Evolutionary conservation across 169 alveolate species (phyloP).

Genomic region (Perkinsus olseni): DNA sequence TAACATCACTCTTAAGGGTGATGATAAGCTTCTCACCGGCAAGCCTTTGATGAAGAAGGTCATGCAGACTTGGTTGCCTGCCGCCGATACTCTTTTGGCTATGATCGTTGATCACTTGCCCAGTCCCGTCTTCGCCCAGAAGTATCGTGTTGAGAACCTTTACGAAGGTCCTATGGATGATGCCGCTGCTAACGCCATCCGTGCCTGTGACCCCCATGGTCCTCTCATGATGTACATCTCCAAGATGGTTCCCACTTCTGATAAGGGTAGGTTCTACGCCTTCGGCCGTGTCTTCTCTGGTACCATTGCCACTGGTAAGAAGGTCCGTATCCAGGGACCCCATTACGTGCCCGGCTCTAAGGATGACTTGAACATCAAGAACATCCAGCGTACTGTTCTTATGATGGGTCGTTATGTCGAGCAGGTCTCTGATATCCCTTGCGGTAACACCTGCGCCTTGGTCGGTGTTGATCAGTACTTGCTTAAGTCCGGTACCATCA

Average conservation of each 20-base stretch:
- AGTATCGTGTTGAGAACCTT: constrained; percentile 93
- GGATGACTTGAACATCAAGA: constrained; percentile 87
- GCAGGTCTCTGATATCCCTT: constrained; percentile 95
- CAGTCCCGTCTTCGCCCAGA: constrained; percentile 94
- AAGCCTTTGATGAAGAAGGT: constrained; percentile 92
- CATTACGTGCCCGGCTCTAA: constrained; percentile 96
- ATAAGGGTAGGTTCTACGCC: constrained; percentile 98
- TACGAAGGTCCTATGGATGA: constrained; percentile 99
- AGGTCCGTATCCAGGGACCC: constrained; percentile 98
- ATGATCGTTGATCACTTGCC: constrained; percentile 98
- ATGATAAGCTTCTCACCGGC: constrained; percentile 88
- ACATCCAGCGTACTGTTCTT: constrained; percentile 94
- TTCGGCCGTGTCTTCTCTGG: constrained; percentile 99
- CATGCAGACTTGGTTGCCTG: constrained; percentile 98
- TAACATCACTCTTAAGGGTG: constrained; percentile 87
- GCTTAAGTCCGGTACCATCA: constrained; percentile 94
- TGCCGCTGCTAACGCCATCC: constrained; percentile 89
- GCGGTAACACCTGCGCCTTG: constrained; percentile 97
- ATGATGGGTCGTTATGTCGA: constrained; percentile 96
- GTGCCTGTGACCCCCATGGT: constrained; percentile 95
- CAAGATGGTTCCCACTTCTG: constrained; percentile 99
- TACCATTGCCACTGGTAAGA: constrained; percentile 89
- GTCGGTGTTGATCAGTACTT: constrained; percentile 97
- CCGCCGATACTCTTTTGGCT: constrained; percentile 96
- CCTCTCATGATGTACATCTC: constrained; percentile 98